Percentiles rank a stretch among this genome's conserved stretches.
Conservation (phyloP, 2,329 filamentous ascomycete species). For the Talaromyces piceae region DNA sequence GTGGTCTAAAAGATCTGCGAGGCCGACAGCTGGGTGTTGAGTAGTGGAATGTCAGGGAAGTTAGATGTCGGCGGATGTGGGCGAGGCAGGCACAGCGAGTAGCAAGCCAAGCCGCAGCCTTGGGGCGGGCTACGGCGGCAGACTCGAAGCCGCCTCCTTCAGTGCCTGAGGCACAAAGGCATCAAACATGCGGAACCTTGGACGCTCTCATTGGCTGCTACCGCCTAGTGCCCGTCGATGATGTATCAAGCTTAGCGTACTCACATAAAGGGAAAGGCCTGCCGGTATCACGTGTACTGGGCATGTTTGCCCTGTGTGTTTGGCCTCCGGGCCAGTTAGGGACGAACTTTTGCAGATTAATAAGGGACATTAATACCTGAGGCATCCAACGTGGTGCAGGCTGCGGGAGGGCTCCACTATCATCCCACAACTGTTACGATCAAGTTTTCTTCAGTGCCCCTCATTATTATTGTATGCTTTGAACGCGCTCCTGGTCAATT, state of each 20-base stretch:
- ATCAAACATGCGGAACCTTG: constrained; percentile 8
- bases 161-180: constrained; percentile 18
- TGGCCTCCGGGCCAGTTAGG: not conserved
- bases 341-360: not conserved
- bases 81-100: constrained; percentile 19
- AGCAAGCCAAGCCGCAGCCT: constrained; percentile 13
- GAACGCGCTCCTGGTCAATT: not conserved
- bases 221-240: not conserved
- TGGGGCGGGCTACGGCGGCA: not conserved
- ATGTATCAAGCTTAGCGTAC: not conserved
- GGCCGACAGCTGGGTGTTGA: constrained; percentile 22
- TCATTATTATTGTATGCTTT: constrained; percentile 4
- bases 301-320: not conserved
- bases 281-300: not conserved
- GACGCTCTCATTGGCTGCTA: constrained; percentile 2
- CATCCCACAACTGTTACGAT: constrained; percentile 13
- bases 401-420: constrained; percentile 10
- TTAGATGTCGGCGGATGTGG: constrained; percentile 19
- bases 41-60: constrained; percentile 24
- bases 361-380: constrained; percentile 5
- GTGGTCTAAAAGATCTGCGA: constrained; percentile 16
- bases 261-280: not conserved
- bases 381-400: constrained; percentile 2
- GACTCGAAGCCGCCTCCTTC: constrained; percentile 1
- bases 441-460: constrained; percentile 11